A percentile compares a stretch with the other conserved stretches of the same genome.
These are phyloP conservation scores for Zygotorulaspora mrakii DNA, from an alignment of 1,139 yeast species.

Conservation along the genomic window DNA sequence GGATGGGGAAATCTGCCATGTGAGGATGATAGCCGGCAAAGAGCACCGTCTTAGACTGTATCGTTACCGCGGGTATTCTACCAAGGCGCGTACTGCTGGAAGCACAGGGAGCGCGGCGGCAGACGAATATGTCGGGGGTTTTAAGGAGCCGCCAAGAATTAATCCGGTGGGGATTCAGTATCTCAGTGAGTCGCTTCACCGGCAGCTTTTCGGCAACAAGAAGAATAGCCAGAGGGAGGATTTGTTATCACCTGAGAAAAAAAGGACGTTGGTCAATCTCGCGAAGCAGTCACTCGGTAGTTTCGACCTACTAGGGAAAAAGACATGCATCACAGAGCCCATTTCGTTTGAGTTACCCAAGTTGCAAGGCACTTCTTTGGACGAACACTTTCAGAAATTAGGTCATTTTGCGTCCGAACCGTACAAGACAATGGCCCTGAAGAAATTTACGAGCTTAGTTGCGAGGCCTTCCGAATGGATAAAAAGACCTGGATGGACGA, in stretches of 20 bases:
- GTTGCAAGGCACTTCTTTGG: slow-evolving; percentile 65
- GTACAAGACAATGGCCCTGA: slow-evolving; percentile 48
- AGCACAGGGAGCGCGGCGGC: too few relatives aligned
- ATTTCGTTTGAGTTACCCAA: slow-evolving; percentile 62
- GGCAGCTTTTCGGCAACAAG: slow-evolving; percentile 54
- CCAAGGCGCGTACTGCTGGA: background rate
- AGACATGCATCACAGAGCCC: slow-evolving; percentile 62
- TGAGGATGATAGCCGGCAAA: background rate
- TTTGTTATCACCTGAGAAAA: slow-evolving; percentile 28
- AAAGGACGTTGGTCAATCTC: slow-evolving; percentile 46
- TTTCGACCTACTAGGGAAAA: slow-evolving; percentile 74
- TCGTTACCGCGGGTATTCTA: slow-evolving; percentile 12
- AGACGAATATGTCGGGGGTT: too few relatives aligned
- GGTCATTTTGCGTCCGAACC: slow-evolving; percentile 63
- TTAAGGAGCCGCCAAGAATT: slow-evolving; percentile 47
- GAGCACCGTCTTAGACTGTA: slow-evolving; percentile 8
- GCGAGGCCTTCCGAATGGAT: slow-evolving; percentile 58
- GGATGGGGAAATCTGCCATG: background rate
- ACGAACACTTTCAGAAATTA: slow-evolving; percentile 77
- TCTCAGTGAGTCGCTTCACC: slow-evolving; percentile 54
- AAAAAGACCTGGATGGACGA: slow-evolving; percentile 74
- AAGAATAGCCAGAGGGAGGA: slow-evolving; percentile 25
- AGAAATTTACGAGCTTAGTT: slow-evolving; percentile 41
- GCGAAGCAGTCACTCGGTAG: slow-evolving; percentile 59
- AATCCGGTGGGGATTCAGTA: slow-evolving; percentile 75